Percentiles rank a stretch among this genome's conserved stretches.
These are phyloP conservation scores for Phyllosticta citrichinensis DNA, from an alignment of 2,329 filamentous ascomycete species.

Conservation along the genomic window DNA sequence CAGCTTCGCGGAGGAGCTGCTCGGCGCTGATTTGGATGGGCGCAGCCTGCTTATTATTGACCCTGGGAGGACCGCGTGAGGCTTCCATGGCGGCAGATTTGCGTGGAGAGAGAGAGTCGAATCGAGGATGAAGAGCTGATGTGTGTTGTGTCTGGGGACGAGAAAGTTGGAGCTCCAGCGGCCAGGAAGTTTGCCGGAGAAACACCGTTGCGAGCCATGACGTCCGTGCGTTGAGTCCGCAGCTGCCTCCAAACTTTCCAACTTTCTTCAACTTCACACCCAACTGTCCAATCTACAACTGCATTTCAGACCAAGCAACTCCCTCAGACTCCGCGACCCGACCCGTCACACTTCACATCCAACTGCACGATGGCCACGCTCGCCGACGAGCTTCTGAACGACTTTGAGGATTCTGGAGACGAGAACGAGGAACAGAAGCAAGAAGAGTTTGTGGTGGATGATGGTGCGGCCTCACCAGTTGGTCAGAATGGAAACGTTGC, in stretches of 20 bases:
- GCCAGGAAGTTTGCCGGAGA: constrained; percentile 1
- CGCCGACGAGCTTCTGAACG: constrained; percentile 84
- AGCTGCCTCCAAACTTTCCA: not conserved
- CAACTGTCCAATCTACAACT: no score
- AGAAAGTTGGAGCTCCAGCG: constrained; percentile 7
- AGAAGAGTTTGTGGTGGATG: constrained; percentile 25
- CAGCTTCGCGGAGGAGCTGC: constrained; percentile 92
- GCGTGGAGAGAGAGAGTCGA: not conserved
- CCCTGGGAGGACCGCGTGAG: constrained; percentile 76
- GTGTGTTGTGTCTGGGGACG: not conserved
- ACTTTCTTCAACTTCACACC: not conserved
- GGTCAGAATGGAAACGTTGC: constrained; percentile 17
- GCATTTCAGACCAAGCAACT: no score
- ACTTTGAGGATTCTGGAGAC: constrained; percentile 78
- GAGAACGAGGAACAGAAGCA: constrained; percentile 56
- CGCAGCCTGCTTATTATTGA: constrained; percentile 97
- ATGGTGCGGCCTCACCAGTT: constrained; percentile 21
- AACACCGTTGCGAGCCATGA: constrained; percentile 2
- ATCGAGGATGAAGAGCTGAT: constrained; percentile 4
- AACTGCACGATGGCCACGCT: constrained; percentile 60
- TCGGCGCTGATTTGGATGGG: constrained; percentile 80
- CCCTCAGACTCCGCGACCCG: no score
- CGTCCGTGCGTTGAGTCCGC: not conserved
- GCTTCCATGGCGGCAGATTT: constrained; percentile 58
- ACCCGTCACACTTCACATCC: no score